Evolutionary conservation across 1,139 yeast species (phyloP), one percentile per base, ranked within the genome.

Genomic region (Meyerozyma guilliermondii): DNA sequence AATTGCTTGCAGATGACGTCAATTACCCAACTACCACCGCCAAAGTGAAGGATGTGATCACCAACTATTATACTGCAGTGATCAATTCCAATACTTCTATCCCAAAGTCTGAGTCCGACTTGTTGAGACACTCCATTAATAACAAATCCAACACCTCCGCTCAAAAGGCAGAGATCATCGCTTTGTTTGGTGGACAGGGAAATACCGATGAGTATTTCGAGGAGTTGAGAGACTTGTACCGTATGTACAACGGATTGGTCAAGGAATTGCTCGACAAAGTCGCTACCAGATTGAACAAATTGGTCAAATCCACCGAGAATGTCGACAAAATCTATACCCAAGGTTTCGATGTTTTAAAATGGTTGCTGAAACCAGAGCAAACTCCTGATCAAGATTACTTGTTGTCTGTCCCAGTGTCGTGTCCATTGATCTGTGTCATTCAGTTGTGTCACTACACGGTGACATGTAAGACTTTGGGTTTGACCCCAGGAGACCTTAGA

Each of bases 131-230:
- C 43, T 63, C 77, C 23, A 67, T 68, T 46, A 29, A 29, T 29
- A 29, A 29, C 14, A 29, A 29, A 13, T 68, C 72, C 40, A 44
- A 56, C 29, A 67, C 71, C 30, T 23, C 41, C 5, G 41, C 39
- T 28, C 46, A 53, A 38, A 58, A 68, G 36, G 89, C 94, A 42
- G 69, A 75, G 48, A 66, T 89, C 46, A 81, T 78, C 48, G 96
- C 97, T 49, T 82, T 92, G 51, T 92, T 92, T 58, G 98, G 99
- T 63, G 99, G 99, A 58, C 99, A 92, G 74, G 99, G 99, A 69
- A 91, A 88, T 70, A 83, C 95, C 41, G 98, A 94, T 60, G 98
- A 92, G 62, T 92, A 89, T 73, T 92, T 92, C 59, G 97, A 91
- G 61, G 99, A 94, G 72, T 80, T 92, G 60, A 82, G 96, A 64